Conservation (phyloP, 805 yeast genomes). For the Millerozyma miso region DNA sequence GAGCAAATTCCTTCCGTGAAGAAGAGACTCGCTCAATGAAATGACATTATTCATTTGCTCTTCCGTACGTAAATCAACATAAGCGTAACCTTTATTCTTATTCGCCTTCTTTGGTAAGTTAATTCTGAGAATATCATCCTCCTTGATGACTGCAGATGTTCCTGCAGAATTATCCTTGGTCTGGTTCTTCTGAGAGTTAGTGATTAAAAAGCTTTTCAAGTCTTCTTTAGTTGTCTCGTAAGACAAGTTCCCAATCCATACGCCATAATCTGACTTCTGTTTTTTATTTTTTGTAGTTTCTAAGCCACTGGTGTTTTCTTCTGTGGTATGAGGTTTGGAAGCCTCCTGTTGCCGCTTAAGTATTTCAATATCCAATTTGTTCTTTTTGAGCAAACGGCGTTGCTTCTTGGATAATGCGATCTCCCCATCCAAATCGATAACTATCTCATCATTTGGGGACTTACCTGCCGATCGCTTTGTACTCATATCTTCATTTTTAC, state of each 20-base stretch:
- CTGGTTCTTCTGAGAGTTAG: constrained; percentile 45
- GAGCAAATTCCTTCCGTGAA: constrained; percentile 82
- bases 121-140: constrained; percentile 64
- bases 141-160: constrained; percentile 30
- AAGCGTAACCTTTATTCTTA: constrained; percentile 83
- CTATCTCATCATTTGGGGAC: constrained; percentile 59
- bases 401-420: constrained; percentile 90
- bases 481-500: constrained; percentile 4
- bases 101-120: constrained; percentile 74
- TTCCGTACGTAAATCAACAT: constrained; percentile 68
- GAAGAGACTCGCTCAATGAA: constrained; percentile 60
- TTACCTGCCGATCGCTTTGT: no score
- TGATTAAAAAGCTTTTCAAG: constrained; percentile 56
- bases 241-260: constrained; percentile 92
- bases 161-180: constrained; percentile 19
- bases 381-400: constrained; percentile 77
- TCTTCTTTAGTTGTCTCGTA: constrained; percentile 81
- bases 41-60: constrained; percentile 62
- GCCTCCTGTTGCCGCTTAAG: constrained; percentile 37
- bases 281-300: constrained; percentile 14
- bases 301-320: constrained; percentile 21
- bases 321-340: constrained; percentile 31
- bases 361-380: constrained; percentile 65
- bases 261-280: constrained; percentile 59
- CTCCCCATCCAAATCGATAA: constrained; percentile 63